Percentiles rank a stretch among this genome's conserved stretches.
These are phyloP conservation scores for Exsudoporus frostii DNA, from an alignment of 768 basidiomycete genomes.

Conservation along the genomic window DNA sequence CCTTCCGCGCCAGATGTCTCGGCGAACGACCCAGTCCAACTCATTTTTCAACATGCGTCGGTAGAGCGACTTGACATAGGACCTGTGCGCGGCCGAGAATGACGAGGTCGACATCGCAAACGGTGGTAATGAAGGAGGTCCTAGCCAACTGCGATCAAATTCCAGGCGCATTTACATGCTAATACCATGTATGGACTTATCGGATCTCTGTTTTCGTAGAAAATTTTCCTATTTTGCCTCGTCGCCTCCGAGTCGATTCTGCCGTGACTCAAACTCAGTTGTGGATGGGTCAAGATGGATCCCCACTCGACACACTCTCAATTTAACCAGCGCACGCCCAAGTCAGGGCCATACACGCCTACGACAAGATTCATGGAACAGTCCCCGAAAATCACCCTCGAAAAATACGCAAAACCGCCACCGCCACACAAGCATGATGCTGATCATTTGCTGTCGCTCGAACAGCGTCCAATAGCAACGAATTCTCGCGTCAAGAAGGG, in stretches of 20 bases:
- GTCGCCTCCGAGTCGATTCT: background rate
- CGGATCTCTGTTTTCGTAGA: background rate
- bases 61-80: conserved; percentile 91
- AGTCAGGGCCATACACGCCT: conserved; percentile 55
- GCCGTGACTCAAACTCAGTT: background rate
- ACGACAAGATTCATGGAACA: conserved; percentile 45
- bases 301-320: conserved; percentile 73
- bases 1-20: conserved; percentile 82
- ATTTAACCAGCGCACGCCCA: conserved; percentile 71
- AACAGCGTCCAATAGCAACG: conserved; percentile 63
- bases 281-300: conserved; percentile 50
- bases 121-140: background rate
- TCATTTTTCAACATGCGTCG: conserved; percentile 81
- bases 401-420: conserved; percentile 43
- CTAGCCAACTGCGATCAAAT: too few species aligned
- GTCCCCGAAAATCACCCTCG: conserved; percentile 38
- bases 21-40: conserved; percentile 84
- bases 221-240: background rate
- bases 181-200: conserved; percentile 15
- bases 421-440: conserved; percentile 25
- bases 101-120: conserved; percentile 51
- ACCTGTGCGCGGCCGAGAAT: conserved; percentile 73
- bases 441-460: conserved; percentile 15
- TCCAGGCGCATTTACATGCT: conserved; percentile 7
- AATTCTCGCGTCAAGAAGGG: conserved; percentile 77